A percentile compares a stretch with the other conserved stretches of the same genome.
Conservation (phyloP, 2,329 filamentous ascomycete genomes). For the Colletotrichum brevisporum region DNA sequence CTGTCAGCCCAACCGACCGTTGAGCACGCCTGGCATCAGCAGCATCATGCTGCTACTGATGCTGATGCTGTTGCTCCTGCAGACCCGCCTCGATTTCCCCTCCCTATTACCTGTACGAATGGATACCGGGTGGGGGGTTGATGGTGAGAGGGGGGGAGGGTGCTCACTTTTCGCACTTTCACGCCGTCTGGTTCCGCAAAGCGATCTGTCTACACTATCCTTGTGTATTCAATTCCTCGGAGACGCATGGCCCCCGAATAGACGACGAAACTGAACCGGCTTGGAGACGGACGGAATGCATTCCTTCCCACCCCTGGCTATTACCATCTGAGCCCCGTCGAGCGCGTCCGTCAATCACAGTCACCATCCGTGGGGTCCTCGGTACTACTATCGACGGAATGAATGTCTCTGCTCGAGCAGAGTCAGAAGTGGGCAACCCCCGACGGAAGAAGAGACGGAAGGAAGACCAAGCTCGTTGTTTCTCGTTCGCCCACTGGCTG, state of each 20-base stretch:
- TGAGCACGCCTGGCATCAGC: slow-evolving; percentile 1
- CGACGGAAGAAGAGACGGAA: slow-evolving; percentile 15
- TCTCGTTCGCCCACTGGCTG: slow-evolving; percentile 13
- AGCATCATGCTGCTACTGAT: too few relatives aligned
- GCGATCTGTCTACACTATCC: too few relatives aligned
- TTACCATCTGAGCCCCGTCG: background rate
- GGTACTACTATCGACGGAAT: background rate
- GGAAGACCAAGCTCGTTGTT: slow-evolving; percentile 11
- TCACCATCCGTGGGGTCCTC: slow-evolving; percentile 12
- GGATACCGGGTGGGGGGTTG: background rate
- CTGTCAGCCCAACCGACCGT: slow-evolving; percentile 23
- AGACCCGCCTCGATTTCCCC: slow-evolving; percentile 15
- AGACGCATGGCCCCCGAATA: slow-evolving; percentile 15
- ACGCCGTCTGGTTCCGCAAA: too few relatives aligned
- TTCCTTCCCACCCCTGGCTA: slow-evolving; percentile 1
- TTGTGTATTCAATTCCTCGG: background rate
- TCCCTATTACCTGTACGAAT: background rate
- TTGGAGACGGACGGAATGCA: slow-evolving; percentile 3
- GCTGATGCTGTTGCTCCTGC: background rate
- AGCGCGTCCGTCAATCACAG: slow-evolving; percentile 7
- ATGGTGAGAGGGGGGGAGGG: background rate
- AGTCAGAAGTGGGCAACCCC: slow-evolving; percentile 18
- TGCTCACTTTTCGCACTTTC: background rate
- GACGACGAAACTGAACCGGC: background rate
- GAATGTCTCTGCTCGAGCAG: background rate